Evolutionary conservation across 2,329 filamentous ascomycete genomes (phyloP), one percentile per base, ranked within the genome.

Genomic region (Monilinia polystroma): DNA sequence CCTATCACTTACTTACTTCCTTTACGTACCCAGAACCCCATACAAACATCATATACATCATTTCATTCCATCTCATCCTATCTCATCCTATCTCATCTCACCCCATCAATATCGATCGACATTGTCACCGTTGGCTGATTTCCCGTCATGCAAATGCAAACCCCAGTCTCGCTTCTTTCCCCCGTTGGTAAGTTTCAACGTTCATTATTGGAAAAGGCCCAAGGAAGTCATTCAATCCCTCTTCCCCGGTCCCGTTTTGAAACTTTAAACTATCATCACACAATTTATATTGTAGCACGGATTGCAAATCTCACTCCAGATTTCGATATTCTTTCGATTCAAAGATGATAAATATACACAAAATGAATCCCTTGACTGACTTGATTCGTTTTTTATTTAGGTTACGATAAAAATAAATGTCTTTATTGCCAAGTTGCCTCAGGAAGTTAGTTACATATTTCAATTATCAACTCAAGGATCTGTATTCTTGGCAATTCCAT

Each of bases 391-490:
- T n/a, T 11, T 41, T 65, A 23, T 35, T n/a, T 65, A 74, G 74
- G 75, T 18, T 76, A 76, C 66, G 66, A 67, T 6, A 73, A 73
- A 38, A 71, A 55, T 66, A 70, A 71, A 59, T 76, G 75, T 63
- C 74, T 73, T 45, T 77, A 75, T 68, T 76, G 73, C 64, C 58
- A 71, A n/a, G 71, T 67, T 45, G 70, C 69, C 67, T 72, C 71
- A 58, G 71, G 70, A 72, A 75, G 75, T 77, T 54, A 72, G 75
- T 76, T 68, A 66, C 64, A 59, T 51, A 41, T 53, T 63, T 23
- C 32, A 38, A 41, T 63, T 35, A 49, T 4, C 20, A n/a, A 35
- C 29, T n/a, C 32, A 60, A 20, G 4, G 4, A 60, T 18, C 20
- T 49, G n/a, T 35, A 60, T 60, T 38, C 43, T 35, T 47, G 43